phyloP scores from a whole-genome alignment of 2,329 filamentous ascomycete genomes.

The Sporothrix schenckii region DNA sequence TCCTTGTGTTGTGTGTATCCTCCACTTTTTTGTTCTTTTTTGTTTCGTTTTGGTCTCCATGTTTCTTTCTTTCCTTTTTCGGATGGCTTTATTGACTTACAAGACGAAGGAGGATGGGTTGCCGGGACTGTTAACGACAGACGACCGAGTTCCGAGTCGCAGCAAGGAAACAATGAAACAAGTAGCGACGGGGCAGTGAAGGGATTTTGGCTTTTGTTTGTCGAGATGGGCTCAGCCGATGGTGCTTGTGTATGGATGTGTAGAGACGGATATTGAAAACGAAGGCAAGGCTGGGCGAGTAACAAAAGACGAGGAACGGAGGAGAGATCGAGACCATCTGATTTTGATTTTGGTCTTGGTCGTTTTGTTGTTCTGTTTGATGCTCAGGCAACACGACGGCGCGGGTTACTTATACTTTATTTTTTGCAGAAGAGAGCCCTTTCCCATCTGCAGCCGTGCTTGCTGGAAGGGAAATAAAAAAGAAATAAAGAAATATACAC shows the following conservation, averaged over 20 bases:
- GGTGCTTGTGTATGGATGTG: background rate
- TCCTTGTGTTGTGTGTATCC: background rate
- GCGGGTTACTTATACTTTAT: slow-evolving; percentile 16
- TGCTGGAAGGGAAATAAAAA: slow-evolving; percentile 3
- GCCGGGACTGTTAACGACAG: background rate
- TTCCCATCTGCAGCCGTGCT: background rate
- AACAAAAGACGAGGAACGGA: background rate
- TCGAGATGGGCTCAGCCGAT: background rate
- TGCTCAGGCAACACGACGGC: slow-evolving; percentile 4
- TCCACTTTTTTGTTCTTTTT: slow-evolving; percentile 8
- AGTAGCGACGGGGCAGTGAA: background rate
- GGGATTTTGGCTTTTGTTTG: background rate
- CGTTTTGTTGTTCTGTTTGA: background rate
- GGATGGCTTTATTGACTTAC: slow-evolving; percentile 6
- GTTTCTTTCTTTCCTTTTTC: slow-evolving; percentile 20
- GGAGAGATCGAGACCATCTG: background rate
- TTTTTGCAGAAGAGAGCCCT: slow-evolving; percentile 8
- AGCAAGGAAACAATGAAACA: background rate
- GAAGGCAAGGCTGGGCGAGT: background rate
- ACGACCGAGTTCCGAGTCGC: background rate
- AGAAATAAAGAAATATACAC: slow-evolving; percentile 15
- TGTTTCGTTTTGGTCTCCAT: background rate
- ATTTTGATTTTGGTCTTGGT: too few relatives aligned
- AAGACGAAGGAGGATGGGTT: background rate
- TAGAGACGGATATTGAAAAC: background rate